Conservation (phyloP, 78 protist genomes). For the Planoprotostelium fungivorum region DNA sequence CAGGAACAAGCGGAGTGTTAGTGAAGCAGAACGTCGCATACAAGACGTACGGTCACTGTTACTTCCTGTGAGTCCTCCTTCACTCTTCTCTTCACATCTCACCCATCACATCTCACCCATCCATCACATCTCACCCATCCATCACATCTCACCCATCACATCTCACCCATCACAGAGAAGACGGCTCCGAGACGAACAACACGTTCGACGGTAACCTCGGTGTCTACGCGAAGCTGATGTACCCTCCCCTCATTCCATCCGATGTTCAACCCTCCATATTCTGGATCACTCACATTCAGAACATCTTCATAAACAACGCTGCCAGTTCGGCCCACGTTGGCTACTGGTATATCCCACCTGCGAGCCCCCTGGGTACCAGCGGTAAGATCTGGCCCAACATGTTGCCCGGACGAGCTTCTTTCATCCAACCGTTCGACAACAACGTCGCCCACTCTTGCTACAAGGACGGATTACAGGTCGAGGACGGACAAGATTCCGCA, state of each 20-base stretch:
- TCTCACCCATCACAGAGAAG: slow-evolving; percentile 12
- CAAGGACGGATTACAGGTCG: neutral
- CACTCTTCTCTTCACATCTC: neutral
- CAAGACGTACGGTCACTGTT: slow-evolving; percentile 35
- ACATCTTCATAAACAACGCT: slow-evolving; percentile 26
- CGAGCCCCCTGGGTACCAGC: neutral
- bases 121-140: too few species aligned
- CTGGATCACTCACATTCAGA: slow-evolving; percentile 50
- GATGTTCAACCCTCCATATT: neutral
- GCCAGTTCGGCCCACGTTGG: neutral
- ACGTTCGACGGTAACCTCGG: slow-evolving; percentile 46
- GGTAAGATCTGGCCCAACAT: neutral
- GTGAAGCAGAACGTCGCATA: neutral
- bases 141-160: too few species aligned
- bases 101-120: too few species aligned
- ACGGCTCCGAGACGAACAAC: slow-evolving; percentile 55
- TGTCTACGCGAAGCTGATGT: neutral
- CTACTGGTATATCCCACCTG: neutral
- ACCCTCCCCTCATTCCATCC: neutral
- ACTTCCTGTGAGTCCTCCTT: slow-evolving; percentile 20
- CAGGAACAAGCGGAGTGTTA: slow-evolving; percentile 3
- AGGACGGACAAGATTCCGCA: neutral
- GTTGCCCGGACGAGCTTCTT: neutral
- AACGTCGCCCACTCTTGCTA: neutral
- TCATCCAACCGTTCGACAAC: neutral